Conservation (phyloP, 345 rosid species). For the Arabis hirsuta region DNA sequence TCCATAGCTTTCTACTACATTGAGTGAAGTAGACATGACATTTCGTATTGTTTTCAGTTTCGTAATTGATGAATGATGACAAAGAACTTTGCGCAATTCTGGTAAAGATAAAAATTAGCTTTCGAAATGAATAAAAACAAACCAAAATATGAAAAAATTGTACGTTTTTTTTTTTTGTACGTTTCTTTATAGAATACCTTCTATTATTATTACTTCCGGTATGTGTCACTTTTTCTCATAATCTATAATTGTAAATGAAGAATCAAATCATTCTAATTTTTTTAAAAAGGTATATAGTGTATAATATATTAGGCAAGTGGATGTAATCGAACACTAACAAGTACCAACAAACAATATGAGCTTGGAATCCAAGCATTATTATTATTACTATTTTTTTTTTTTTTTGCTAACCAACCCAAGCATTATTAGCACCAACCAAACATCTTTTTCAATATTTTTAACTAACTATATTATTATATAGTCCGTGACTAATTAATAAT, state of each 20-base stretch:
- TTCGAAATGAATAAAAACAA: conserved; percentile 26
- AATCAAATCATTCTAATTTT: conserved; percentile 9
- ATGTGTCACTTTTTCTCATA: conserved; percentile 20
- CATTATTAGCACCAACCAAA: conserved; percentile 38
- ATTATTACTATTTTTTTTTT: neutral
- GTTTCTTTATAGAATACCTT: neutral
- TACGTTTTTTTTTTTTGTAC: neutral
- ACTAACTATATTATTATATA: conserved; percentile 1
- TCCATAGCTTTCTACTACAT: conserved; percentile 32
- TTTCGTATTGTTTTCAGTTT: conserved; percentile 30
- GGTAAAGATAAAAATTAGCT: conserved; percentile 13
- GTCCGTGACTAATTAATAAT: conserved; percentile 40
- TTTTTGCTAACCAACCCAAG: neutral
- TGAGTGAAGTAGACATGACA: conserved; percentile 36
- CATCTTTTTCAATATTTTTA: conserved; percentile 19
- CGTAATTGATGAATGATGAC: conserved; percentile 5
- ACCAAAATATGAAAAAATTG: neutral
- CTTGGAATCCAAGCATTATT: conserved; percentile 28
- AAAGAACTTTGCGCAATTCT: conserved; percentile 32
- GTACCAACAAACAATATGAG: conserved; percentile 1
- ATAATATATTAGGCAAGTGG: conserved; percentile 35
- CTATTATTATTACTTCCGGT: conserved; percentile 9
- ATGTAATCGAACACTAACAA: conserved; percentile 26
- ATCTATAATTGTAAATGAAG: conserved; percentile 23
- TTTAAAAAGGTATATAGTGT: too few species aligned